Conservation (phyloP, 345 rosid species). For the Linum usitatissimum region DNA sequence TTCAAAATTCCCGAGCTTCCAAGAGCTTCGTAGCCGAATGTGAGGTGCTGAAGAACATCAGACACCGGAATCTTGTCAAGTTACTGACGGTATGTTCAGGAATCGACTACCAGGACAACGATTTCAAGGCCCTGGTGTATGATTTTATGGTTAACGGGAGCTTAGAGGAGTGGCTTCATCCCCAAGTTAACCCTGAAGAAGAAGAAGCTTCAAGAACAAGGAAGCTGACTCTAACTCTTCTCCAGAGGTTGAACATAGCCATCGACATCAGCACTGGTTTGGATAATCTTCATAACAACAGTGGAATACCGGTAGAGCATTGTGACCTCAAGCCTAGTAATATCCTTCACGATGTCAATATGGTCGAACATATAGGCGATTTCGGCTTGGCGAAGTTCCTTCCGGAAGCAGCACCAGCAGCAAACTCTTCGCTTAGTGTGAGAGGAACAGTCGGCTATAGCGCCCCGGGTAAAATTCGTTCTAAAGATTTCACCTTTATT, state of each 20-base stretch:
- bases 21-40: not conserved
- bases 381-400: conserved; percentile 12
- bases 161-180: not conserved
- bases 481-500: too few relatives aligned
- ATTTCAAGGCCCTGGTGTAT: not conserved
- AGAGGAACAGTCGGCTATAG: conserved; percentile 9
- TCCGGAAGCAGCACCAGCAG: not conserved
- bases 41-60: not conserved
- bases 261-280: conserved; percentile 9
- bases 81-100: not conserved
- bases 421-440: not conserved
- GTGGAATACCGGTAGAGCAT: conserved; percentile 3
- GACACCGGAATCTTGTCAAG: not conserved
- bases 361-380: conserved; percentile 13
- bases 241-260: conserved; percentile 12
- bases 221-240: conserved; percentile 4
- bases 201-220: not conserved
- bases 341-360: conserved; percentile 7
- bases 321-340: conserved; percentile 16
- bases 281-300: conserved; percentile 11
- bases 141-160: not conserved
- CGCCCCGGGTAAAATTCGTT: conserved; percentile 8
- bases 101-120: not conserved
- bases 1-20: not conserved
- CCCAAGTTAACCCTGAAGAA: not conserved